Base-by-base conservation (phyloP, 768 basidiomycete genomes). In the Termitomyces sp. region DNA sequence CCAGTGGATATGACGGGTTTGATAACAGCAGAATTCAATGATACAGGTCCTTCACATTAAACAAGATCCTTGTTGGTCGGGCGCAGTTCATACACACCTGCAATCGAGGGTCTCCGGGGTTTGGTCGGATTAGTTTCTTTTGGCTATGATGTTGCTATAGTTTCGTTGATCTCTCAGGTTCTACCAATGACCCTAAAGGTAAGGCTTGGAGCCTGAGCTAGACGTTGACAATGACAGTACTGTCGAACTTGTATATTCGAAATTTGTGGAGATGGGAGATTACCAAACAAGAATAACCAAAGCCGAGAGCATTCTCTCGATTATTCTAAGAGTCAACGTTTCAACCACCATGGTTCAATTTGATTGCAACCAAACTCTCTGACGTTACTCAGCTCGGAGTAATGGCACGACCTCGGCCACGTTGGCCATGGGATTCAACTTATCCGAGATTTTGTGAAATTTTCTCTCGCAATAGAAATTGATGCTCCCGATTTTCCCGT, bases 41-140 rank as follows among this genome's bases (percentile, higher is more conserved):
- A 65, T 63, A 57, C 37, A 55, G 50, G 58, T 48, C 16, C 49
- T 62, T 59, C 52, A 58, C 30, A 59, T 33, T 41, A 41, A 39
- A 50, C 27, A 44, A 66, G 65, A 66, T 66, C 65, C 65, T 65
- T 61, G 61, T 39, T 60, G 41, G 61, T 65, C 65, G 63, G 65
- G 59, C 34, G 24, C 41, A 45, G 36, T 12, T 36, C 16, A 22
- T 27, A 31, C 30, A 49, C 33, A 54, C 54, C 45, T 47, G 31
- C 48, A 13, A 45, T 37, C 49, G 59, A 60, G 34, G 27, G 11
- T 48, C 44, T 24, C 45, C 58, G 51, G 48, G 20, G 33, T 53
- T 53, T 52, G 42, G 51, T 9, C 15, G 34, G 11, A 27, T 12
- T 20, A 24, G n/a, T 16, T 16, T 36, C 34, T 48, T n/a, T 18